phyloP scores from a whole-genome alignment of 495 filamentous ascomycete species.

The Hypoxylon trugodes region DNA sequence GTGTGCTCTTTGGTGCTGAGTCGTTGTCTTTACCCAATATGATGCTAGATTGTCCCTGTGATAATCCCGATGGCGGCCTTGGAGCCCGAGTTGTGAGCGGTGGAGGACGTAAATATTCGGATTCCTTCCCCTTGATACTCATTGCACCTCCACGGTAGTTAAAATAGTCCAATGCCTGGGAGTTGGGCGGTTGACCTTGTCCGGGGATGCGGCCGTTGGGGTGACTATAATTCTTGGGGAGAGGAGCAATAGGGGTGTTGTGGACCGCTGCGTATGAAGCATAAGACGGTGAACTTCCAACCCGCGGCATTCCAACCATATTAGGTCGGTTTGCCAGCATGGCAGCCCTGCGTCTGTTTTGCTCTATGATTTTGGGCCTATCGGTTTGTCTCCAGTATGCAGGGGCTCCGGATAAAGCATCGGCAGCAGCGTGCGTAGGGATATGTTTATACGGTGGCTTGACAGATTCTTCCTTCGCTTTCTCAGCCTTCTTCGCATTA shows the following conservation, averaged over 20 bases:
- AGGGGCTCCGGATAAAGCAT: slow-evolving; percentile 64
- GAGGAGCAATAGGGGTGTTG: slow-evolving; percentile 50
- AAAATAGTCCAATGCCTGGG: slow-evolving; percentile 26
- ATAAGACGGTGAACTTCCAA: slow-evolving; percentile 52
- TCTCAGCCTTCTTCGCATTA: slow-evolving; percentile 53
- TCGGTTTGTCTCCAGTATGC: slow-evolving; percentile 56
- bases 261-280: slow-evolving; percentile 53
- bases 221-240: slow-evolving; percentile 55
- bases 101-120: slow-evolving; percentile 21
- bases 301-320: slow-evolving; percentile 48
- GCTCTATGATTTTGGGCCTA: slow-evolving; percentile 51
- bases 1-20: slow-evolving; percentile 21
- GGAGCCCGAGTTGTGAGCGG: slow-evolving; percentile 11
- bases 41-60: slow-evolving; percentile 22
- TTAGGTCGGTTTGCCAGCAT: slow-evolving; percentile 45
- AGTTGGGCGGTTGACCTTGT: slow-evolving; percentile 31
- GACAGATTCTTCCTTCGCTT: slow-evolving; percentile 48
- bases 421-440: slow-evolving; percentile 64
- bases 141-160: slow-evolving; percentile 12
- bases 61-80: slow-evolving; percentile 15
- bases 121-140: slow-evolving; percentile 38
- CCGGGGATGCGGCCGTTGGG: slow-evolving; percentile 47
- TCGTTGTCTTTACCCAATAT: slow-evolving; percentile 24
- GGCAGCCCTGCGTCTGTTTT: slow-evolving; percentile 53
- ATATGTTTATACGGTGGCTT: slow-evolving; percentile 62